phyloP scores from a whole-genome alignment of 352 stramenopile species.

The Thraustochytrium sp. region DNA sequence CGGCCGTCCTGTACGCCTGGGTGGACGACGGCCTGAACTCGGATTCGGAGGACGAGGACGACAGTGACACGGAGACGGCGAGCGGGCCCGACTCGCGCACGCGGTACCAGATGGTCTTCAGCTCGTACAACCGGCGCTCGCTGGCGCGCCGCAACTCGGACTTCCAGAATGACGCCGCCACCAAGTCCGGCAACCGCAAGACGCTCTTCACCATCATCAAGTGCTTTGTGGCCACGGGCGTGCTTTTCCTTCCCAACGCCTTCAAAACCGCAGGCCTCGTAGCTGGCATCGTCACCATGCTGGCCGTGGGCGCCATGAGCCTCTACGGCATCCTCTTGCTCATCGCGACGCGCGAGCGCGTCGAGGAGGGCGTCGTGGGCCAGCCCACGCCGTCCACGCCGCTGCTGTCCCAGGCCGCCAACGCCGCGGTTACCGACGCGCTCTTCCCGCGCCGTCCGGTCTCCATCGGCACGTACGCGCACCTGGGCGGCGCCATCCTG shows the following conservation, averaged over 20 bases:
- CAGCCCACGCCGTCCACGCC: slow-evolving; percentile 17
- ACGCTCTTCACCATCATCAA: slow-evolving; percentile 39
- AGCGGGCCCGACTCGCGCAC: neutral
- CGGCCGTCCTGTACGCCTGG: slow-evolving; percentile 23
- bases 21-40: slow-evolving; percentile 25
- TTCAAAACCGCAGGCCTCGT: slow-evolving; percentile 13
- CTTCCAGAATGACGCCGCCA: slow-evolving; percentile 38
- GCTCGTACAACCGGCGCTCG: neutral
- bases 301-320: slow-evolving; percentile 10
- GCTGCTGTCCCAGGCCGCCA: neutral
- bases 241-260: slow-evolving; percentile 9
- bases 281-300: slow-evolving; percentile 3
- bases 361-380: neutral
- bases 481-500: neutral
- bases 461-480: neutral
- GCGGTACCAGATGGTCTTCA: slow-evolving; percentile 32
- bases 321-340: slow-evolving; percentile 29
- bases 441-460: slow-evolving; percentile 3
- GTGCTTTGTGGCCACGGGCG: slow-evolving; percentile 36
- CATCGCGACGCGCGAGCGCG: neutral
- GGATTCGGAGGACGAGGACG: slow-evolving; percentile 8
- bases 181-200: neutral
- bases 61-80: neutral
- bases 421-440: neutral
- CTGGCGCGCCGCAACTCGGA: slow-evolving; percentile 10